Evolutionary conservation across 116 monocot species (phyloP).

Genomic region (Cymodocea nodosa): DNA sequence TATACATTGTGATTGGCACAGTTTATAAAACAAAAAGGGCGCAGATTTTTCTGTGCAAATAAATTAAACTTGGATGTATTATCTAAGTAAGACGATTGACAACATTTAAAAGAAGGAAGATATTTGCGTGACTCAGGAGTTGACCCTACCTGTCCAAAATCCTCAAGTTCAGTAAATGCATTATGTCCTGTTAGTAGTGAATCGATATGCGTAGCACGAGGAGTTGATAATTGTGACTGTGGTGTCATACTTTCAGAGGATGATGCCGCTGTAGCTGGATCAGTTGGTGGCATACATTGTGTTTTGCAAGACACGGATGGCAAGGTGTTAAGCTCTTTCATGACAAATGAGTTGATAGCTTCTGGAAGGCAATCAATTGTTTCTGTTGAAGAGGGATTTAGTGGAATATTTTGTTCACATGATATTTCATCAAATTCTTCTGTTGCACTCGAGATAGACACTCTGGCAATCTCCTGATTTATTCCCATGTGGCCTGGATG

Average conservation of each 20-base stretch:
- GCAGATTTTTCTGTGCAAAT: too few relatives aligned
- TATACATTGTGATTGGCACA: too few relatives aligned
- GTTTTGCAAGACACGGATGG: conserved; percentile 9
- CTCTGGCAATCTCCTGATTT: conserved; percentile 14
- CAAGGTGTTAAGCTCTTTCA: conserved; percentile 9
- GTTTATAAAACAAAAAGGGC: too few relatives aligned
- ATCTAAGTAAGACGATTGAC: too few relatives aligned
- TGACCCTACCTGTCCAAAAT: conserved; percentile 56
- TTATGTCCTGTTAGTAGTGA: conserved; percentile 24
- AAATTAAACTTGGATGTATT: too few relatives aligned
- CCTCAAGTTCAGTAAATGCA: conserved; percentile 50
- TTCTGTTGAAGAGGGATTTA: conserved; percentile 9
- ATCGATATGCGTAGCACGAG: conserved; percentile 31
- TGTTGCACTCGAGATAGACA: conserved; percentile 7
- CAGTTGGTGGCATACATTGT: conserved; percentile 6
- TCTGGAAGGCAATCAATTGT: conserved; percentile 14
- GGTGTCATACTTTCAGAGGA: conserved; percentile 54
- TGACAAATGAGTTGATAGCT: conserved; percentile 10
- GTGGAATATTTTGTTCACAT: conserved; percentile 11
- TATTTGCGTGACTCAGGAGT: neutral
- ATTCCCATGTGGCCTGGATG: neutral
- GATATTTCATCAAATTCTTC: conserved; percentile 21
- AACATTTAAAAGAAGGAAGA: neutral
- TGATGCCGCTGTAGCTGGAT: conserved; percentile 16
- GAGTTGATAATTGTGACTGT: conserved; percentile 50